Percentiles rank a stretch among this genome's conserved stretches.
phyloP scores from a whole-genome alignment of 345 rosid genomes.

The Eucalyptus curtisii region DNA sequence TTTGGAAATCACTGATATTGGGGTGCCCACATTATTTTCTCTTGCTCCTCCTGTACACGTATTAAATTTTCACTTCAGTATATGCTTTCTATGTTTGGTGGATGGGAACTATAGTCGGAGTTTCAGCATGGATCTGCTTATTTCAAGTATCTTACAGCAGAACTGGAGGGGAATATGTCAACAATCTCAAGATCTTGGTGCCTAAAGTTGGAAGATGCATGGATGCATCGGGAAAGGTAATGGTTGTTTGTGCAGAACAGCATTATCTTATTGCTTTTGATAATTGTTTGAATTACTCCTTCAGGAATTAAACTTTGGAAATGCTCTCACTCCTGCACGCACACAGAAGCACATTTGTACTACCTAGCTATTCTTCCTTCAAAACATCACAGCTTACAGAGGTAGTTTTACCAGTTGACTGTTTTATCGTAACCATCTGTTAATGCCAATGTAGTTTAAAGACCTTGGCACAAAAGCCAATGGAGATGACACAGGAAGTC shows the following conservation, averaged over 20 bases:
- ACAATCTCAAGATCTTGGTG: background rate
- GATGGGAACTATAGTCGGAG: background rate
- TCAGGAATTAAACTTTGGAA: background rate
- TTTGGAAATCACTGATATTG: background rate
- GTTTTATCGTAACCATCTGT: background rate
- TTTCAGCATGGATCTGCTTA: background rate
- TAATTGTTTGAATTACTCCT: background rate
- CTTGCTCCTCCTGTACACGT: background rate
- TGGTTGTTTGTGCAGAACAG: background rate
- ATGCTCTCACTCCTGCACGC: background rate
- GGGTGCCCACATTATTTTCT: background rate
- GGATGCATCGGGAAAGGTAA: background rate
- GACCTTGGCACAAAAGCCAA: constrained; percentile 7
- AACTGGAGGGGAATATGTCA: background rate
- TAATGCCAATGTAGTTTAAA: background rate
- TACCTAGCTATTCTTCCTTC: background rate
- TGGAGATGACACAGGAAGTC: constrained; percentile 60
- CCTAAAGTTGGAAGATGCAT: background rate
- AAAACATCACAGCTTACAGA: background rate
- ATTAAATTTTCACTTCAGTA: background rate
- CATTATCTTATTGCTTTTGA: background rate
- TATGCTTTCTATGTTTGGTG: background rate
- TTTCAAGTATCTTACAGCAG: background rate
- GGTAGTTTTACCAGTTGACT: background rate
- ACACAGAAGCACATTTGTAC: background rate